Base-by-base conservation (phyloP, 2,329 filamentous ascomycete genomes). In the Paraphoma chrysanthemicola region DNA sequence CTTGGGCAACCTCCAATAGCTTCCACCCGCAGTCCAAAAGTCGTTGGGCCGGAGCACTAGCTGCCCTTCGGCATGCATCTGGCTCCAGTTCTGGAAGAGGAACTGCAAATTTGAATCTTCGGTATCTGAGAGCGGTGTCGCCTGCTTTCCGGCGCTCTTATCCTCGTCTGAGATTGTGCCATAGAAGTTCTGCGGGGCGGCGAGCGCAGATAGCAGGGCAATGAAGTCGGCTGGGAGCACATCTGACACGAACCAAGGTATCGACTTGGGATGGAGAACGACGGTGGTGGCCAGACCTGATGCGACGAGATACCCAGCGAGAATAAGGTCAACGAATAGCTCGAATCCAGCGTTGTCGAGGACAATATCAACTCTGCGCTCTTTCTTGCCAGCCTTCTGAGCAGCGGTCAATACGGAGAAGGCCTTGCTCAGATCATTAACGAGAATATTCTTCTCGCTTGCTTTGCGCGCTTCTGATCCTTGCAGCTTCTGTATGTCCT, bases 161-260 rank as follows among this genome's bases (percentile, higher is more conserved):
- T 85, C 81, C 11, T 93, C 91, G 30, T 93, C 87, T 0, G 89
- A 88, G 0, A 87, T 87, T 0, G 86, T 86, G 70, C 89, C 86
- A 79, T 95, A 98, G 77, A 98, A 97, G 10, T 78, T 69, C 66
- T 89, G 87, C 0, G 95, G 91, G 65, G 88, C 85, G 6, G 89
- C 86, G n/a, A 99, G 84, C 4, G 90, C 91, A 60, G 86, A 88
- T 49, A 99, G 86, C 2, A 98, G 85, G n/a, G 89, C 88, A 1
- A 83, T 84, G 68, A 98, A 97, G 78, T 99, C 95, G 41, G 82
- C 84, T 0, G 94, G 93, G 10, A 97, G 79, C 3, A 98, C 95
- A 70, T 99, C 95, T 0, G 93, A 97, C 46, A 99, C 95, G 73
- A 98, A 99, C 95, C 95, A 99, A 0, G 95, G 95, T 56, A 99